Conservation (phyloP, 129 eudicot species). For the Centrapalus pauciflorus region DNA sequence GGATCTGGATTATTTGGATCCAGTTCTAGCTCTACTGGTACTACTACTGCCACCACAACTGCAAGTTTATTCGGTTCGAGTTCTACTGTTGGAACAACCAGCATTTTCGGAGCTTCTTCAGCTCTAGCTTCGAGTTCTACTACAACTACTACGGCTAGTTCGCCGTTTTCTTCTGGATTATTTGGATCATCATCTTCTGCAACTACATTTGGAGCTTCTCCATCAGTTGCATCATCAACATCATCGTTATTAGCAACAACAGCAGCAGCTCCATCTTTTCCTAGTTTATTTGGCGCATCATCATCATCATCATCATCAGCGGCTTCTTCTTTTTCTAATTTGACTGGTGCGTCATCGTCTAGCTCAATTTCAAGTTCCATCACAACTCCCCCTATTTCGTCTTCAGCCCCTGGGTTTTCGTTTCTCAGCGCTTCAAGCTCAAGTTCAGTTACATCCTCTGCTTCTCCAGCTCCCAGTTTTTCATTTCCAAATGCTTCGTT, state of each 20-base stretch:
- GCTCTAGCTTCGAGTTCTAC: slow-evolving; percentile 12
- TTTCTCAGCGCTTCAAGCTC: slow-evolving; percentile 33
- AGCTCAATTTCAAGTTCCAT: slow-evolving; percentile 22
- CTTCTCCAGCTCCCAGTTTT: slow-evolving; percentile 32
- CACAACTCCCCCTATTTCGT: slow-evolving; percentile 15
- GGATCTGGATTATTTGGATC: slow-evolving; percentile 29
- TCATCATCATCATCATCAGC: slow-evolving; percentile 14
- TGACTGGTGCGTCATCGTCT: not conserved
- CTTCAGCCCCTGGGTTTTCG: slow-evolving; percentile 39
- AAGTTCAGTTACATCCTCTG: slow-evolving; percentile 1
- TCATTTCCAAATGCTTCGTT: slow-evolving; percentile 22
- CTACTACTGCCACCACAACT: slow-evolving; percentile 12
- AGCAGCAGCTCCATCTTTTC: slow-evolving; percentile 14
- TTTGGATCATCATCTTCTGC: slow-evolving; percentile 29
- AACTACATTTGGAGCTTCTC: slow-evolving; percentile 28
- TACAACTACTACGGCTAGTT: slow-evolving; percentile 20
- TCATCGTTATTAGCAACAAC: not conserved
- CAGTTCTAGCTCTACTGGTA: slow-evolving; percentile 8
- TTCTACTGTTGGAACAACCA: slow-evolving; percentile 17
- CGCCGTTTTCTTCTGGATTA: slow-evolving; percentile 4
- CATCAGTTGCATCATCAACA: slow-evolving; percentile 11
- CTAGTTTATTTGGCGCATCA: slow-evolving; percentile 14
- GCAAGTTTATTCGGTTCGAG: slow-evolving; percentile 26
- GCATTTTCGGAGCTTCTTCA: slow-evolving; percentile 17
- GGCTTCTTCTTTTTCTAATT: slow-evolving; percentile 15